A percentile compares a stretch with the other conserved stretches of the same genome.
Conservation (phyloP, 169 alveolate species). For the Toxoplasma gondii region DNA sequence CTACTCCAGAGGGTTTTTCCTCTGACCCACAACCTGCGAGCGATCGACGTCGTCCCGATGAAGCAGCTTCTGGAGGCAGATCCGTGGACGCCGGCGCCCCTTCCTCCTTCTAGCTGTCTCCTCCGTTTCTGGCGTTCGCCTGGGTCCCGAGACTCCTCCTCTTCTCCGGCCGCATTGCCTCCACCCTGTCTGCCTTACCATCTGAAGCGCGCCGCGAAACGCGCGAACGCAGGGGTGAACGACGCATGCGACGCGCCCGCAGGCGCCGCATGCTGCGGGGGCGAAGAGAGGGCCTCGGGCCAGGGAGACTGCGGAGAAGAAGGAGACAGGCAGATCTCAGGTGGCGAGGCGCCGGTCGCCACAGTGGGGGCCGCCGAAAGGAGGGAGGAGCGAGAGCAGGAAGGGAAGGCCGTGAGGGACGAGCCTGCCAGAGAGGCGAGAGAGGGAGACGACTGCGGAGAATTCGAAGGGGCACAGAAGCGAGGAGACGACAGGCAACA, state of each 20-base stretch:
- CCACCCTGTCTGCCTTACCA: background rate
- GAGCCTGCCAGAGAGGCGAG: background rate
- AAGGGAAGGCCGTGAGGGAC: background rate
- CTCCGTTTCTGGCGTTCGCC: constrained; percentile 10
- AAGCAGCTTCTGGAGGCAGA: constrained; percentile 29
- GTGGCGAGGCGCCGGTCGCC: too few relatives aligned
- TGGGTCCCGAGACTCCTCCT: background rate
- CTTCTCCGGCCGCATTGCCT: background rate
- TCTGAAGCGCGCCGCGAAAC: background rate
- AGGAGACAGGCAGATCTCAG: too few relatives aligned
- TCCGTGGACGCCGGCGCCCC: constrained; percentile 24
- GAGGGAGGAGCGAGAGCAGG: background rate
- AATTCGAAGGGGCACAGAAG: background rate
- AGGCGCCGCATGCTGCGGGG: background rate
- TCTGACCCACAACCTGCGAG: constrained; percentile 37
- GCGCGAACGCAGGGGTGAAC: background rate
- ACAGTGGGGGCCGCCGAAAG: too few relatives aligned
- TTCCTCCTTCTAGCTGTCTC: background rate
- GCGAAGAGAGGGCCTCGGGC: too few relatives aligned
- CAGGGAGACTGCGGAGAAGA: too few relatives aligned
- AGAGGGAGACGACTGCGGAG: background rate
- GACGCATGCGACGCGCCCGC: background rate
- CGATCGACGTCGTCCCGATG: constrained; percentile 39
- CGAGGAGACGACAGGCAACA: background rate
- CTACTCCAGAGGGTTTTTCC: constrained; percentile 71